Base-by-base conservation (phyloP, 441 rosid genomes). In the Mallotus japonicus region DNA sequence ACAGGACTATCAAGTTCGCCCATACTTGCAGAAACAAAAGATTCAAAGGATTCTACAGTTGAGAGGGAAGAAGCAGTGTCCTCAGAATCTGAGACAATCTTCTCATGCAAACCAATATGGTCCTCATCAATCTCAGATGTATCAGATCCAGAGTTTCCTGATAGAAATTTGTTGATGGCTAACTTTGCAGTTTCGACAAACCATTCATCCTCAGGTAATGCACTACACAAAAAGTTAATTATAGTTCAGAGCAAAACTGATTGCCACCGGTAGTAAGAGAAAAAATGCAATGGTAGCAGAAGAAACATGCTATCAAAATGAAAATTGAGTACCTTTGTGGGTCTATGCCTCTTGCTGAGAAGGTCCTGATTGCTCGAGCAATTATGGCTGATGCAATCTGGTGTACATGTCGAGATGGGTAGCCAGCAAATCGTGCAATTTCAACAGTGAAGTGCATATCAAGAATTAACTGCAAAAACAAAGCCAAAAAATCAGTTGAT, bases 381-480 rank as follows among this genome's bases (percentile, higher is more conserved):
- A 86, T 95, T 79, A 95, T 88, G 11, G 91, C 95, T 2, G 96
- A 87, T 58, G 96, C 97, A 77, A 88, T 89, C 85, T 89, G 96
- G 76, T 92, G 97, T 32, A 89, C 88, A 61, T 88, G 85, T 60
- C 95, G 84, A 71, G 84, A 92, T 42, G 97, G 97, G 81, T 91
- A 95, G 22, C 99, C 99, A 22, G 99, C 99, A 70, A 87, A 95
- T 62, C 95, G 87, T 0, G 99, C 99, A 75, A 95, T 91, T 85
- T 95, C 99, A 58, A 95, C 97, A 15, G 99, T 95, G 85, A 95
- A 95, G 81, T 92, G 97, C 99, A 95, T 95, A 75, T 95, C 98
- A 17, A 95, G 97, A 65, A 95, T 91, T 77, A 95, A 85, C 99
- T 92, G 97, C 79, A 77, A 81, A 64, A 70, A 61, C 17, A 28